Evolutionary conservation across 352 stramenopile genomes (phyloP).

Genomic region (Pythium sukuiense): DNA sequence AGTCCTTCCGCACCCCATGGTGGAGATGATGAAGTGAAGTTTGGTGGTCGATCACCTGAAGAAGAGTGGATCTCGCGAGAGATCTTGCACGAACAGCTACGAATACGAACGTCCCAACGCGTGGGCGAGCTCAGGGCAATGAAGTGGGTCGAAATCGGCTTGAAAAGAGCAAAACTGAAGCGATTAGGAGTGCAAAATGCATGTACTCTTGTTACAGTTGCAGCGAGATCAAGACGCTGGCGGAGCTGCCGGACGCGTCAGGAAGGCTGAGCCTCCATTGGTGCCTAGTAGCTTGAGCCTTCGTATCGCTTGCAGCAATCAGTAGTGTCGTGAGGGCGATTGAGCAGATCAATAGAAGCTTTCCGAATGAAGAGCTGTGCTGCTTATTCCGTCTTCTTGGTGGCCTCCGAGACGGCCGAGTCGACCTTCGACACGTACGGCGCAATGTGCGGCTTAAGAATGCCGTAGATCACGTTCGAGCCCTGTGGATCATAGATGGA

Average conservation of each 20-base stretch:
- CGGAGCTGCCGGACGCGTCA: background rate
- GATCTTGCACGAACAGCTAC: background rate
- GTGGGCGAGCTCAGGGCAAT: background rate
- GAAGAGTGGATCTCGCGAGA: background rate
- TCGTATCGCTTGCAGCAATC: conserved; percentile 4
- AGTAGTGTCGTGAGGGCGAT: background rate
- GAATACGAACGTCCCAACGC: background rate
- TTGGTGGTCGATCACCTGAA: background rate
- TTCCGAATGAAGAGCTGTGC: background rate
- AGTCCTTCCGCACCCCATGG: background rate
- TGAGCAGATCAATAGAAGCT: background rate
- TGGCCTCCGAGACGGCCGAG: conserved; percentile 55
- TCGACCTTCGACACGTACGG: conserved; percentile 72
- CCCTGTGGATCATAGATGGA: conserved; percentile 31
- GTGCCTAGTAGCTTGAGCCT: background rate
- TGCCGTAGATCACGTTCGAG: conserved; percentile 82
- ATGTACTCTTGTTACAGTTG: conserved; percentile 30
- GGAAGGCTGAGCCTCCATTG: background rate
- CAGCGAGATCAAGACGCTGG: background rate
- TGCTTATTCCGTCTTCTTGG: conserved; percentile 50
- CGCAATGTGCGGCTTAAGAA: conserved; percentile 84
- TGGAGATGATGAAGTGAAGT: background rate
- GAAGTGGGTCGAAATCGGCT: background rate
- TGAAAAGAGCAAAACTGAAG: background rate
- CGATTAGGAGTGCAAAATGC: conserved; percentile 21